Base-by-base conservation (phyloP, 768 basidiomycete genomes). In the Pisolithus marmoratus region DNA sequence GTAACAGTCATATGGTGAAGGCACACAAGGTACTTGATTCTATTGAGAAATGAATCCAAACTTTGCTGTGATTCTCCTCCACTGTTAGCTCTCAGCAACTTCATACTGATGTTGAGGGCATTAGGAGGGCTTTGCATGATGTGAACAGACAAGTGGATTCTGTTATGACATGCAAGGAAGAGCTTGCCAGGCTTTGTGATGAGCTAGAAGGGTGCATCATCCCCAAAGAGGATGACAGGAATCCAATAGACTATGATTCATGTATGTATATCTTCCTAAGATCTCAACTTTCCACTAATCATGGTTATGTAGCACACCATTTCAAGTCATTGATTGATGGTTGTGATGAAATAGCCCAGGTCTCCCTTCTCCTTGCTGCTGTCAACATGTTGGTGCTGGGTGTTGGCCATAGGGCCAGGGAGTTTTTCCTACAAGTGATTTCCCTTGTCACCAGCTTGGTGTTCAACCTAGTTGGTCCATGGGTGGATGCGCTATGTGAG, bases 341-440 rank as follows among this genome's bases (percentile, higher is more conserved):
- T 5, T 48, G 50, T 23, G 41, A 57, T 20, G 50, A 51, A 36
- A 40, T 58, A 15, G 54, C 58, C 2, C 65, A 63, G 38, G 29
- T 63, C 9, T 51, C 58, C 8, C 48, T 63, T 17, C 52, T 65
- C 22, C 47, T 67, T 14, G 52, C 53, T 5, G 52, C 55, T 1
- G 54, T 63, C 17, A 55, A 54, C 47, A 47, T 54, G 36, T 42
- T 63, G 8, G 44, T 65, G 2, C 48, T 61, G 44, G 56, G 55
- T 8, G 31, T 60, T 12, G 46, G 61, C 26, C 48, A 12, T 15
- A 40, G 27, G 6, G 41, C 36, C 0, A 20, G 52, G 20, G 51
- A 66, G 17, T 58, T 64, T 22, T 50, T 68, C 41, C 42, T 68
- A 5, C 31, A 47, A 14, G 46, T 59, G 6, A 26, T 64, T 1